Conservation (phyloP, 1,139 yeast genomes). For the Candida smagusa region DNA sequence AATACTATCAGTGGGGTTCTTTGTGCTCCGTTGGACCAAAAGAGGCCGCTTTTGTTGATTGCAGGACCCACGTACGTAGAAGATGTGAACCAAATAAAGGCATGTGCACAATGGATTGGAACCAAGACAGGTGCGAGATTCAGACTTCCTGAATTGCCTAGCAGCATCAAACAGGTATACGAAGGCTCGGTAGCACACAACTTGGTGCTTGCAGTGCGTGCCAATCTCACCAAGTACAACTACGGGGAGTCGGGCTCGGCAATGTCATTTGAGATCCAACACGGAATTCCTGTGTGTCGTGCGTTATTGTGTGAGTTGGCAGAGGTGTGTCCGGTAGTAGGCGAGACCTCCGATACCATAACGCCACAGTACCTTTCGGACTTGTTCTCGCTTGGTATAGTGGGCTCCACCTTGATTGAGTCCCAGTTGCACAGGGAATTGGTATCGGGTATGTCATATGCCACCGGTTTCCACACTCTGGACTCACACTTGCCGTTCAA, state of each 20-base stretch:
- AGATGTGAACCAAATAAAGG: constrained; percentile 28
- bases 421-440: constrained; percentile 47
- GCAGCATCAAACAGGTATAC: constrained; percentile 11
- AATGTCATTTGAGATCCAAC: constrained; percentile 32
- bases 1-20: constrained; percentile 14
- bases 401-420: constrained; percentile 35
- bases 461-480: constrained; percentile 38
- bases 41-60: constrained; percentile 31
- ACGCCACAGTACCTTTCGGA: constrained; percentile 48
- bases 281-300: constrained; percentile 41
- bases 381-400: constrained; percentile 36
- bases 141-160: constrained; percentile 11
- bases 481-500: constrained; percentile 20
- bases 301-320: constrained; percentile 34
- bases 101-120: constrained; percentile 44
- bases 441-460: constrained; percentile 43
- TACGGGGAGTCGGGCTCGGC: constrained; percentile 15
- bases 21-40: constrained; percentile 4
- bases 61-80: constrained; percentile 37
- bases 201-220: constrained; percentile 21
- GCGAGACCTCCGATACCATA: constrained; percentile 41
- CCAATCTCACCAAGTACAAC: constrained; percentile 29
- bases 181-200: constrained; percentile 5
- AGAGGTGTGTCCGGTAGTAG: constrained; percentile 35
- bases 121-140: constrained; percentile 16